Evolutionary conservation across 1,139 yeast genomes (phyloP), one percentile per base, ranked within the genome.

Genomic region (Geotrichum phurueaensis): DNA sequence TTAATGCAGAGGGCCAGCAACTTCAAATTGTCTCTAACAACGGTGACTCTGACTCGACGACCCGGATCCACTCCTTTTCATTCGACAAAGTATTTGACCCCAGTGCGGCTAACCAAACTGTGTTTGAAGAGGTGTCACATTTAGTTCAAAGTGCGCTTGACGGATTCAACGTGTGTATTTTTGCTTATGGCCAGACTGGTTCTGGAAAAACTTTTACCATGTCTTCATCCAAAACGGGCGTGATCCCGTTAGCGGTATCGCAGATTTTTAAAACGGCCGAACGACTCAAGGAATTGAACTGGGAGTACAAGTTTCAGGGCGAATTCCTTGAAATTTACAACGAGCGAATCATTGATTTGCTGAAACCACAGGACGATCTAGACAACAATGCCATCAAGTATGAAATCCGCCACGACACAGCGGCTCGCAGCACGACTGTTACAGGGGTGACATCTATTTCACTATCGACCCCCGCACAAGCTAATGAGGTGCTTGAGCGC

Each of bases 251-350:
- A 25, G 88, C 97, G 0, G 80, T 92, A 3, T 73, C 77, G 7
- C 89, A 87, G 68, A 87, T 94, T 4, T 92, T 90, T 69, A 75
- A 80, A 31, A 83, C 86, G 63, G 80, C 86, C 2, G 73, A 78
- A 1, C 76, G 75, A 3, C 69, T 87, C 51, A 74, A 78, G 60
- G 76, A 76, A 48, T 77, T 78, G 56, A 89, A 89, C 1, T 89
- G 96, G 96, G 67, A 71, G 3, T 89, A 85, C 72, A 72, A 75
- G 23, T 73, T 91, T 4, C 77, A 76, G 51, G 96, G 96, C 1
- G 94, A 89, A 71, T 89, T 90, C 70, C 77, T 94, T 53, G 98
- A 94, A 72, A 90, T 94, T 54, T 92, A 94, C 75, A 92, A 92
- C 69, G 98, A 94, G 65, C 79, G 76, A 23, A 82, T 94, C 53